A percentile compares a stretch with the other conserved stretches of the same genome.
phyloP scores from a whole-genome alignment of 2,329 filamentous ascomycete genomes.

The Ceratocystis smalleyi region DNA sequence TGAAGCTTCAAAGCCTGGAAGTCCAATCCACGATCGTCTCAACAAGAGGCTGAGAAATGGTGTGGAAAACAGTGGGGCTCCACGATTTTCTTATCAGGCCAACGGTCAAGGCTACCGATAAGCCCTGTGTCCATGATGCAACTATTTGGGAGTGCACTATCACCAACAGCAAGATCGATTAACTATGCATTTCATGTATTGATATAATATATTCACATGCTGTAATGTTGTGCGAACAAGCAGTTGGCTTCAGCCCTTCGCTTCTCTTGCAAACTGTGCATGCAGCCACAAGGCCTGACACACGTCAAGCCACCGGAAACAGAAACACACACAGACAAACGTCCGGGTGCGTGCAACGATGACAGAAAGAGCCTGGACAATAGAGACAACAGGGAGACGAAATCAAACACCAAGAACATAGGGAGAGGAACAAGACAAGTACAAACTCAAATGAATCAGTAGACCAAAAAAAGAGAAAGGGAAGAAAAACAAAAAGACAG shows the following conservation, averaged over 20 bases:
- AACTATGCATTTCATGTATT: background rate
- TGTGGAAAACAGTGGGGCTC: too few relatives aligned
- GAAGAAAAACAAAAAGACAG: background rate
- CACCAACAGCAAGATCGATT: too few relatives aligned
- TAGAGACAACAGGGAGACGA: too few relatives aligned
- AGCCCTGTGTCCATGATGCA: too few relatives aligned
- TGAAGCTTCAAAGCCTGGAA: too few relatives aligned
- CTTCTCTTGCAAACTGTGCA: background rate
- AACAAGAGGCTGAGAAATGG: too few relatives aligned
- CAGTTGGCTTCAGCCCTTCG: background rate
- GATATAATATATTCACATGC: background rate
- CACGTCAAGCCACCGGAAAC: background rate
- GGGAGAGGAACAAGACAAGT: background rate
- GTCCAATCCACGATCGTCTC: too few relatives aligned
- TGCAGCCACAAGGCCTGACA: background rate
- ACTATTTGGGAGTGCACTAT: too few relatives aligned
- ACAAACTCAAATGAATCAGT: background rate
- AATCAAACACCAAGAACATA: background rate
- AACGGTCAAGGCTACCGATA: too few relatives aligned
- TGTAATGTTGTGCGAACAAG: background rate
- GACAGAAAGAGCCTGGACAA: background rate
- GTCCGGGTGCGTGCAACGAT: background rate
- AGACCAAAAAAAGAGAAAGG: background rate
- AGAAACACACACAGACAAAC: background rate
- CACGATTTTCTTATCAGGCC: too few relatives aligned